Base-by-base conservation (phyloP, 306 rosid genomes). In the Canavalia gladiata region DNA sequence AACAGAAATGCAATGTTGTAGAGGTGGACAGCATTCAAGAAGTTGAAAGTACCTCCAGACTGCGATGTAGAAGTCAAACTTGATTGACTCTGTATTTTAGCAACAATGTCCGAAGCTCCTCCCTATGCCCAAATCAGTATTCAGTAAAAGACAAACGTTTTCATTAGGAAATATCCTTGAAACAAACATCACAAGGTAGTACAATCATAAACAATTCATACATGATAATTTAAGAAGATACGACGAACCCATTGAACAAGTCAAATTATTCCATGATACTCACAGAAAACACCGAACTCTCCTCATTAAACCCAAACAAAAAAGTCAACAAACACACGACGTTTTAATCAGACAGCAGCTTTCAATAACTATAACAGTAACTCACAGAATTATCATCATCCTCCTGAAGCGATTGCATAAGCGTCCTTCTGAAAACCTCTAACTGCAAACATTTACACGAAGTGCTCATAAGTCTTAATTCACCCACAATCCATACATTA, bases 401-500 rank as follows among this genome's bases (percentile, higher is more conserved):
- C 59, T 95, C 99, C 78, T 79, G 83, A 68, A 95, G 96, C 62
- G 99, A 95, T 74, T 81, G 95, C 99, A 95, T 91, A 81, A 95
- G 99, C 69, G 98, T 91, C 93, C 88, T 95, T 72, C 92, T 87
- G 83, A 95, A 95, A 79, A 89, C 96, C 88, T 90, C 97, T 86
- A 95, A 84, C 99, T 95, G 89, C 82, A 83, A 47, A 45, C 9
- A 49, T 57, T 50, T 63, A 77, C 72, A 81, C 13, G 11, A 73
- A 51, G 70, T 72, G 5, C 30, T 13, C 41, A 6, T 67, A 10
- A 74, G 37, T 39, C 68, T 68, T 74, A 43, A 37, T 37, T 52
- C 70, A 78, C 55, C 10, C 54, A 68, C 60, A 35, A 12, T 54
- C 75, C 51, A 71, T 4, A 62, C 0, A 64, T n/a, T 46, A 45